Base-by-base conservation (phyloP, 805 yeast genomes). In the Pichia manshurica region DNA sequence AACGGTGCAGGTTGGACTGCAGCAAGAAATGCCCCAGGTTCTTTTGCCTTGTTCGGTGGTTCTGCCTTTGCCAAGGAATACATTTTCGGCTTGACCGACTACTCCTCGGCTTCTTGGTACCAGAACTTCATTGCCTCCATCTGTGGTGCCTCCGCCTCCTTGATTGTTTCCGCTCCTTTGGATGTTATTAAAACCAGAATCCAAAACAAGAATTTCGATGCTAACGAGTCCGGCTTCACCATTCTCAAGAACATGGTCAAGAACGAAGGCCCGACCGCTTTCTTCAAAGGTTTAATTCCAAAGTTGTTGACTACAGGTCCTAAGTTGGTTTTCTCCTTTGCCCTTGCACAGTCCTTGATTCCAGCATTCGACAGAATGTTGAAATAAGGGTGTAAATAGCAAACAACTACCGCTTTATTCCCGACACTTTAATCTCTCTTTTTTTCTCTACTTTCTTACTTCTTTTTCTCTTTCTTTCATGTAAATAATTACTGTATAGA, bases 1-100 rank as follows among this genome's bases (percentile, higher is more conserved):
- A 78, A 96, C 66, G 99, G 99, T 56, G 90, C 97, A 96, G 98
- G 97, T 50, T 93, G 99, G 99, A 93, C 99, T 51, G 95, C 95
- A 58, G 99, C 99, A 39, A 84, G 99, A 79, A 93, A 93, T 66
- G 97, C 98, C 2, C 99, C 99, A 34, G 99, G 99, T 51, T 88
- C 96, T 2, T 93, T 93, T 64, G 96, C 98, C 16, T 74, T 93
- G 49, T 93, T 93, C 58, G 99, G 99, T 58, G 99, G 98, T 71
- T 89, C 91, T 64, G 96, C 99, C 15, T 93, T 93, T 65, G 98
- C 99, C 52, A 93, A 93, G 72, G 99, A 93, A 71, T 93, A 87
- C 72, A 79, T 93, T 51, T 81, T 88, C 59, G 90, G 90, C 15
- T 76, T 93, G 60, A 63, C 74, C 57, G 99, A 93, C 71, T 89